Evolutionary conservation across 139 green algal species (phyloP).

Genomic region (Chlamydomonas asymmetrica): DNA sequence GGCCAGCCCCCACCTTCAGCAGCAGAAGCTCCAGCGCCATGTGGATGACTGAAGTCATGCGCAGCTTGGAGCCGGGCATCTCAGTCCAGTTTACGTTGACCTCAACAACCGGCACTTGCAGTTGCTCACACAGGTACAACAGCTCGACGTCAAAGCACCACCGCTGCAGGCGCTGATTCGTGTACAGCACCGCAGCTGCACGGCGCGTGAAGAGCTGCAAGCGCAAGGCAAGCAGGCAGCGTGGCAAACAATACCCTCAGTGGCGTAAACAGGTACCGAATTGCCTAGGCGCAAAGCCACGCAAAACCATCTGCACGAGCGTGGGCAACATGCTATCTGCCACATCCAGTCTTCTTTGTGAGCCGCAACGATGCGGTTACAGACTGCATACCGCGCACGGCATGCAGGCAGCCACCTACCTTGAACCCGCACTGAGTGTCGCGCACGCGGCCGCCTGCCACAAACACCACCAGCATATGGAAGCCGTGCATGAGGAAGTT

Average conservation of each 20-base stretch:
- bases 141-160: conserved; percentile 99
- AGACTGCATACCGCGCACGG: not conserved
- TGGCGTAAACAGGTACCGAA: no score
- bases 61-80: conserved; percentile 95
- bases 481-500: conserved; percentile 91
- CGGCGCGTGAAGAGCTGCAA: conserved; percentile 84
- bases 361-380: no score
- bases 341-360: no score
- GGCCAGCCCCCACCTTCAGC: conserved; percentile 35
- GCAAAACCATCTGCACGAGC: no score
- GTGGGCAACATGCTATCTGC: no score
- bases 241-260: no score
- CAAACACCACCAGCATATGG: conserved; percentile 82
- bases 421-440: conserved; percentile 99
- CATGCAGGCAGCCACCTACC: conserved; percentile 37
- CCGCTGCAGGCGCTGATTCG: conserved; percentile 89
- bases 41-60: conserved; percentile 80
- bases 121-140: conserved; percentile 74
- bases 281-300: not conserved
- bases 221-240: no score
- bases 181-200: conserved; percentile 75
- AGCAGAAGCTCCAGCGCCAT: conserved; percentile 88
- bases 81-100: conserved; percentile 94
- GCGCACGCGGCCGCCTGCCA: conserved; percentile 66
- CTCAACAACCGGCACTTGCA: conserved; percentile 70